Evolutionary conservation across 345 rosid species (phyloP).

Genomic region (Pugionium cornutum): DNA sequence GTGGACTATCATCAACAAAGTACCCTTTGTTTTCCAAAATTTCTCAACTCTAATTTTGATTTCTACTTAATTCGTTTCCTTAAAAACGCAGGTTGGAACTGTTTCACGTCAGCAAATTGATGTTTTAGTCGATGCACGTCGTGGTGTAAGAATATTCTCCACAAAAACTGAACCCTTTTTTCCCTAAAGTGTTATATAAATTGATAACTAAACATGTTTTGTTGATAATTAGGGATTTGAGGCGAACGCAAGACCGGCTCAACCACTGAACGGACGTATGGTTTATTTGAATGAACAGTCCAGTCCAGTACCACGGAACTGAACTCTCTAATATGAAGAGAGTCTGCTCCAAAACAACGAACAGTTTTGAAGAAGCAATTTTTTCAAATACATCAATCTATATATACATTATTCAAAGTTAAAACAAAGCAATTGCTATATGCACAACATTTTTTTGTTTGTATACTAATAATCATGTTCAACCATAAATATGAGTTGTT

Average conservation of each 20-base stretch:
- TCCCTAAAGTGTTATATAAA: too few species aligned
- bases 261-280: conserved; percentile 15
- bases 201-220: not conserved
- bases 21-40: conserved; percentile 8
- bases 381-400: too few species aligned
- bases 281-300: conserved; percentile 32
- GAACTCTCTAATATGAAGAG: not conserved
- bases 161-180: too few species aligned
- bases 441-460: not conserved
- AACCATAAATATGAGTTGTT: too few species aligned
- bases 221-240: conserved; percentile 34
- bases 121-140: conserved; percentile 39
- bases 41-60: not conserved
- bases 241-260: conserved; percentile 37
- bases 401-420: not conserved
- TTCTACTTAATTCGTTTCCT: not conserved
- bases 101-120: conserved; percentile 63
- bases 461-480: too few species aligned
- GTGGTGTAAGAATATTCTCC: conserved; percentile 28
- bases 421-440: not conserved
- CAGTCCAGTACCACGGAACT: not conserved
- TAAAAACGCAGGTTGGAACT: conserved; percentile 53
- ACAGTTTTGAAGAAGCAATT: too few species aligned
- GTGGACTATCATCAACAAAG: conserved; percentile 64
- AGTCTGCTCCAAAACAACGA: too few species aligned